phyloP scores from a whole-genome alignment of 1,284 basidiomycete genomes.

The Ustilago curta region DNA sequence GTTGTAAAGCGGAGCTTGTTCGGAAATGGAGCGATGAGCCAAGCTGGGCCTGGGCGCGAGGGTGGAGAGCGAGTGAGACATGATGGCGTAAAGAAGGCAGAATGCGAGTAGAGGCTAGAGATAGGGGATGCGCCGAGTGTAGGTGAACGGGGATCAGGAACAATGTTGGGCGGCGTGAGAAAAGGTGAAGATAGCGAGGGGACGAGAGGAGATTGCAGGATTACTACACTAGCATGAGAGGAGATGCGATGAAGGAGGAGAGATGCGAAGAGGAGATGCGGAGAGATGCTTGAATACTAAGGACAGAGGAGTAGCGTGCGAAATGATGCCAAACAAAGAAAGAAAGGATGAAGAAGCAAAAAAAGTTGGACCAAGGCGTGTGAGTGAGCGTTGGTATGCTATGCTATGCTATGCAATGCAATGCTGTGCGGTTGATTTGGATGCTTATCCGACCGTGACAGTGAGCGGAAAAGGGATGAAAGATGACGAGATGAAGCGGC shows the following conservation, averaged over 20 bases:
- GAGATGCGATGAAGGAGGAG: slow-evolving; percentile 16
- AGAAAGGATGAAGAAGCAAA: slow-evolving; percentile 1
- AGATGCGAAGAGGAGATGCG: neutral
- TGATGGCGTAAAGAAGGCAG: slow-evolving; percentile 3
- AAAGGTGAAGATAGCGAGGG: neutral
- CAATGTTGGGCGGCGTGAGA: neutral
- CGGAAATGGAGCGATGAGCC: slow-evolving; percentile 46
- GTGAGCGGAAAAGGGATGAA: neutral
- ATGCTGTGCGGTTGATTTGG: slow-evolving; percentile 15
- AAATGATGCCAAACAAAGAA: slow-evolving; percentile 12
- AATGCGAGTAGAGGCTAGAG: neutral
- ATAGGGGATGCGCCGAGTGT: neutral
- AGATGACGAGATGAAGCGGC: slow-evolving; percentile 12
- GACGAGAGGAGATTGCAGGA: too few species aligned
- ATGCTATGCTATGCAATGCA: slow-evolving; percentile 14
- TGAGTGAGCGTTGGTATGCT: neutral
- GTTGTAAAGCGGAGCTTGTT: slow-evolving; percentile 40
- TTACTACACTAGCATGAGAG: slow-evolving; percentile 1
- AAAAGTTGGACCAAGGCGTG: neutral
- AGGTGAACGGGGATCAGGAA: neutral
- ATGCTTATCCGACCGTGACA: neutral
- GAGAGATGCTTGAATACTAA: neutral
- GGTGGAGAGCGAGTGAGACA: slow-evolving; percentile 12
- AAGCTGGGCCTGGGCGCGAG: slow-evolving; percentile 33
- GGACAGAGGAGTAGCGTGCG: neutral